phyloP scores from a whole-genome alignment of 2,329 filamentous ascomycete species.

The Colletotrichum musicola region DNA sequence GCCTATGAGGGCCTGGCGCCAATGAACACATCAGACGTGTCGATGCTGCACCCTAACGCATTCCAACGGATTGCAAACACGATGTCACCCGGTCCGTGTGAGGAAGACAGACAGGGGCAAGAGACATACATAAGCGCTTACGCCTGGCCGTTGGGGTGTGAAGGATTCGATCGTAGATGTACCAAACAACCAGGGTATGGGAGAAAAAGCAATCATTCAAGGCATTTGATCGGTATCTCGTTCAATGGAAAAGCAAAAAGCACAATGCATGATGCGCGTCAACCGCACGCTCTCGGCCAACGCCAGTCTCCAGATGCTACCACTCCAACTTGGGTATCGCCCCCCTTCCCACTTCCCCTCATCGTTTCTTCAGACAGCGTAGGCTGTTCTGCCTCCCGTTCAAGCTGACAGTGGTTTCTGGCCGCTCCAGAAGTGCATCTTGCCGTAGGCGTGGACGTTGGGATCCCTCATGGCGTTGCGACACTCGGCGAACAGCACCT shows the following conservation, averaged over 20 bases:
- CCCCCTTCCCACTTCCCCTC: not conserved
- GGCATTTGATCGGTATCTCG: not conserved
- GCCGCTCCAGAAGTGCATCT: constrained; percentile 59
- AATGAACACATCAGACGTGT: too few species aligned
- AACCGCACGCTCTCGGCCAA: not conserved
- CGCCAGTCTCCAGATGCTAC: constrained; percentile 5
- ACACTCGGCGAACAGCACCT: constrained; percentile 45
- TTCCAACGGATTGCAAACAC: too few species aligned
- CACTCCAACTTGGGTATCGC: constrained; percentile 1
- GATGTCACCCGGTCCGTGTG: too few species aligned
- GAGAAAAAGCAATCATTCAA: not conserved
- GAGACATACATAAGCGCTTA: too few species aligned
- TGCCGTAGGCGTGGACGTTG: constrained; percentile 48
- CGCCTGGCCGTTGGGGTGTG: too few species aligned
- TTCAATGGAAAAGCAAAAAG: not conserved
- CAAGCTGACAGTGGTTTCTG: constrained; percentile 50
- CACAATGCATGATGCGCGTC: not conserved
- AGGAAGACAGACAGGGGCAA: too few species aligned
- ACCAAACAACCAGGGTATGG: too few species aligned
- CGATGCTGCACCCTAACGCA: too few species aligned
- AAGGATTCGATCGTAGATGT: too few species aligned
- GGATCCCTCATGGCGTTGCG: constrained; percentile 45
- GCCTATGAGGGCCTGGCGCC: too few species aligned
- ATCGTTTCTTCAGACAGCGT: not conserved
- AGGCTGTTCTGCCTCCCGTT: too few species aligned